Base-by-base conservation (phyloP, 192 early-diverging fungal species). In the Coemansia erecta region DNA sequence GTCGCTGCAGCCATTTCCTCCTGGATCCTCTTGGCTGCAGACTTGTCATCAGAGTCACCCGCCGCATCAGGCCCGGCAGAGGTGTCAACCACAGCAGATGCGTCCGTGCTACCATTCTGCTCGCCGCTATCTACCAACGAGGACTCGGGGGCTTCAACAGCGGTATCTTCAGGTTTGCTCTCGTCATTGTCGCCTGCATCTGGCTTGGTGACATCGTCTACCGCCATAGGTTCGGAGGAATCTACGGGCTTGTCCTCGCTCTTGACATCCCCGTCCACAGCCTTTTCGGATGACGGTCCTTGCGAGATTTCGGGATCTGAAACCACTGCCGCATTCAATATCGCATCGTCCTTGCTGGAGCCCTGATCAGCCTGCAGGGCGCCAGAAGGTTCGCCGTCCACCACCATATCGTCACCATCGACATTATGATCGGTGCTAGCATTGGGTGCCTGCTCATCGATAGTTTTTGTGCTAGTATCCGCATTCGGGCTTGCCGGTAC, bases 1-100 rank as follows among this genome's bases (percentile, higher is more conserved):
- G 47, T 46, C 0, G 56, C 43, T 3, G 56, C 44, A 21, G 45
- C 44, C 42, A 43, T 40, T 23, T 45, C 35, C 24, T 39, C 49
- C 31, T 53, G 60, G 22, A 19, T 55, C 45, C 4, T 39, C 5
- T 48, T 55, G 22, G 10, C 26, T 1, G 31, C 22, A 4, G 37
- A 8, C 4, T 52, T 43, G 22, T 41, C 31, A 41, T 41, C 37
- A 8, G 23, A 12, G 10, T 26, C 23, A 2, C 26, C 24, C 12
- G 21, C 11, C 7, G 22, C 47, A 23, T 23, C 23, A 49, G 47
- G 21, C 2, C 22, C 23, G 22, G 48, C 48, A 50, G 8, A 11
- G 24, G 18, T 40, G 22, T 40, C 50, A 17, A 35, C 28, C 26
- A 41, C 28, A 42, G 39, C 53, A n/a, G 23, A 4, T n/a, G 43